Conservation (phyloP, 192 early-diverging fungal species). For the Podila epicladia region DNA sequence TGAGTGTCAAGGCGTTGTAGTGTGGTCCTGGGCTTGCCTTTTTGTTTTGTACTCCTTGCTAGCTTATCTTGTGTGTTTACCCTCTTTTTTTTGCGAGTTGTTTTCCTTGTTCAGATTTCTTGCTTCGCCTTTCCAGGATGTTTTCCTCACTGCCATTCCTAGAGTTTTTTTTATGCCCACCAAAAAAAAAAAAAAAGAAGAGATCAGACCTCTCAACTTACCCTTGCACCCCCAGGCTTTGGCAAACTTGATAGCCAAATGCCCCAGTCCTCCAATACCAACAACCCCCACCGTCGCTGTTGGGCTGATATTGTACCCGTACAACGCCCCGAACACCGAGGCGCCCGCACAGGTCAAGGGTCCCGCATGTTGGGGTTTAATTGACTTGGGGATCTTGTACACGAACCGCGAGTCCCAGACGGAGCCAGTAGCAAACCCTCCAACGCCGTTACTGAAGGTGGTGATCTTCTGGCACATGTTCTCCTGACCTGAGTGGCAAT, state of each 20-base stretch:
- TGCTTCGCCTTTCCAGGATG: too few relatives aligned
- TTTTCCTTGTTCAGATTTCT: too few relatives aligned
- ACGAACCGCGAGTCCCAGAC: slow-evolving; percentile 62
- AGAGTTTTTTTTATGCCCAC: too few relatives aligned
- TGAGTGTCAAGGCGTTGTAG: too few relatives aligned
- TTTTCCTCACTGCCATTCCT: background rate
- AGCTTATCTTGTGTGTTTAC: too few relatives aligned
- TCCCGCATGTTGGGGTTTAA: slow-evolving; percentile 67
- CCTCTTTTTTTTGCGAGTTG: too few relatives aligned
- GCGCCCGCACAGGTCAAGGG: slow-evolving; percentile 87
- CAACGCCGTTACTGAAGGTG: slow-evolving; percentile 65
- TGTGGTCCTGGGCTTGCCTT: too few relatives aligned
- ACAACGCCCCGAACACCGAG: slow-evolving; percentile 78
- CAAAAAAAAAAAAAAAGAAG: background rate
- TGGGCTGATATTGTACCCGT: slow-evolving; percentile 65
- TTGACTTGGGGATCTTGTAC: slow-evolving; percentile 68
- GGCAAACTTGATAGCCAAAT: slow-evolving; percentile 43
- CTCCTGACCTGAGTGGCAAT: slow-evolving; percentile 63
- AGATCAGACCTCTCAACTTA: background rate
- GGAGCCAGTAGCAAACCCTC: slow-evolving; percentile 68
- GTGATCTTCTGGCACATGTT: slow-evolving; percentile 60
- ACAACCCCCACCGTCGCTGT: slow-evolving; percentile 76
- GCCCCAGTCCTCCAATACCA: slow-evolving; percentile 83
- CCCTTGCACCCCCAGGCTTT: slow-evolving; percentile 47
- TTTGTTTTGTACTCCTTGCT: too few relatives aligned